These are phyloP conservation scores for Tilletia setariae DNA, from an alignment of 1,284 basidiomycete species.

Conservation along the genomic window DNA sequence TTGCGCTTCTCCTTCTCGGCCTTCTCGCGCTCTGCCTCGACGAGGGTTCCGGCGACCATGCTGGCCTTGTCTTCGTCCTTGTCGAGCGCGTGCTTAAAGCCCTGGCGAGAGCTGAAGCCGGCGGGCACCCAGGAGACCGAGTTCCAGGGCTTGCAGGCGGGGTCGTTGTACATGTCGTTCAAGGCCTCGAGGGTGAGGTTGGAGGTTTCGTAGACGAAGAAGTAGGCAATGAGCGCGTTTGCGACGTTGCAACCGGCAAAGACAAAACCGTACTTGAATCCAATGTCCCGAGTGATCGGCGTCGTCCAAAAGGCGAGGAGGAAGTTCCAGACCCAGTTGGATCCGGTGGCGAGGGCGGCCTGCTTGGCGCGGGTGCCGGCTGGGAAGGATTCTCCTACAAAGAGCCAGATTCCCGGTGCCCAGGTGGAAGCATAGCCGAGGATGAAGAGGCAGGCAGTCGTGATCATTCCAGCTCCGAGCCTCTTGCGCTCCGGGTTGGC, in stretches of 20 bases:
- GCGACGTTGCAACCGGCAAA: conserved; percentile 62
- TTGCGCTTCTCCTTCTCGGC: conserved; percentile 8
- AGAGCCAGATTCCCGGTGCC: conserved; percentile 55
- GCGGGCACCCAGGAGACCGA: conserved; percentile 58
- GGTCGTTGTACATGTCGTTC: conserved; percentile 73
- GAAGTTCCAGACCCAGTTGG: conserved; percentile 63
- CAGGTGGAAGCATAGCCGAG: conserved; percentile 73
- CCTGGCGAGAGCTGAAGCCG: conserved; percentile 37
- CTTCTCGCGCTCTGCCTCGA: background rate
- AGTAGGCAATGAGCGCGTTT: conserved; percentile 67
- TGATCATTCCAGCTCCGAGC: conserved; percentile 70
- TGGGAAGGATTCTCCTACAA: conserved; percentile 66
- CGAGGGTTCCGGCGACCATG: conserved; percentile 15
- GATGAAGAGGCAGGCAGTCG: conserved; percentile 75
- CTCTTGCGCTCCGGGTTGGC: too few species aligned
- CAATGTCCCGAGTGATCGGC: conserved; percentile 40
- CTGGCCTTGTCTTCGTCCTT: conserved; percentile 11
- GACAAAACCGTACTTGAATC: conserved; percentile 69
- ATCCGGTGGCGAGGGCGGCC: conserved; percentile 67
- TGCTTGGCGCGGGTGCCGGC: conserved; percentile 73
- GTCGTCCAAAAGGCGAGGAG: conserved; percentile 55
- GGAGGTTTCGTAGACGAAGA: conserved; percentile 74
- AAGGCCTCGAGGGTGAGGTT: conserved; percentile 69
- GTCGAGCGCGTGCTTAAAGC: conserved; percentile 34
- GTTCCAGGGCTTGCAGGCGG: conserved; percentile 67